Evolutionary conservation across 495 filamentous ascomycete genomes (phyloP), one percentile per base, ranked within the genome.

Genomic region (Filosporella fistucella): DNA sequence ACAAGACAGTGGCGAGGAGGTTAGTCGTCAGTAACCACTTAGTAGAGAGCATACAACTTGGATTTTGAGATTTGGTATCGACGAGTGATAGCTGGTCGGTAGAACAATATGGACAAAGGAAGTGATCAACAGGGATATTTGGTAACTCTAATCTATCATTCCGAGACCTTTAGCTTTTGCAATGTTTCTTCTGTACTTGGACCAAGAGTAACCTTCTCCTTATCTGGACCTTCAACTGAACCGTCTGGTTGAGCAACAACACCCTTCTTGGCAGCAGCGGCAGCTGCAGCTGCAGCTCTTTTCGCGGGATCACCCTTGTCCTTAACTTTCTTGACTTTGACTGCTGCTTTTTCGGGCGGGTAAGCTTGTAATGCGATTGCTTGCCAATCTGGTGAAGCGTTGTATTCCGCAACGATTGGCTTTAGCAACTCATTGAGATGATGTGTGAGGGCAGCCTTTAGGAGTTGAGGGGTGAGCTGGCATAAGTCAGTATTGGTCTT

Each of bases 331-430:
- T 90, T 91, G 64, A 83, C 75, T 68, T 87, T 82, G 49, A 74
- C 67, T 17, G 71, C 66, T 14, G 57, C 57, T 26, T 72, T 72
- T 3, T 77, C 75, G 1, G 82, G 74, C 23, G 91, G 91, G 74
- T 96, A 96, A 21, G 91, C 93, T 63, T 88, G 81, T 14, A 70
- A 52, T n/a, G 80, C 77, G 26, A 89, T 81, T 42, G 84, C 84
- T 66, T 93, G 84, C 88, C 88, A 96, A 58, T 91, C 89, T 13
- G 69, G 56, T 0, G 77, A 83, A 2, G 72, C 76, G 47, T 86
- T 68, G 67, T 76, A 96, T 14, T 78, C 82, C 4, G 61, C 74
- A 47, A 82, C 80, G 43, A 97, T 91, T 1, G 91, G 87, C 4
- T 71, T 77, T 44, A 95, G 71, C 14, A 96, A 71, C 11, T 72